Evolutionary conservation across 208 protist species (phyloP).

Genomic region (Paratrypanosoma confusum): DNA sequence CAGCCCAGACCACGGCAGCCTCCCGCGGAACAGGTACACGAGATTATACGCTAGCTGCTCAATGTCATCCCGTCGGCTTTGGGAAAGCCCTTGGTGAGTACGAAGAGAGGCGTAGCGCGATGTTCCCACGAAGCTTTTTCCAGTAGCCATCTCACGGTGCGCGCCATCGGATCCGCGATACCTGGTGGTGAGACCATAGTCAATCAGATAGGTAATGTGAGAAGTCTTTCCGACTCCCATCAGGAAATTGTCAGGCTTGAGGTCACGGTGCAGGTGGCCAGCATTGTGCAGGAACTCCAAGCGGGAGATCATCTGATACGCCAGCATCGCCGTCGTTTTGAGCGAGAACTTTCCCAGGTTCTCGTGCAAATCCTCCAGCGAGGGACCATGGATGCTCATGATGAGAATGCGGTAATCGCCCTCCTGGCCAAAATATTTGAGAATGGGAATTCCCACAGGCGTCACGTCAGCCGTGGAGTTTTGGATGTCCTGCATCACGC

Average conservation of each 20-base stretch:
- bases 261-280: conserved; percentile 97
- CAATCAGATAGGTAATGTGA: conserved; percentile 82
- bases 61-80: conserved; percentile 82
- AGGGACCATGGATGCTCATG: conserved; percentile 97
- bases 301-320: conserved; percentile 95
- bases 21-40: conserved; percentile 92
- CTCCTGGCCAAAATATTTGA: conserved; percentile 96
- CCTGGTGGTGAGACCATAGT: conserved; percentile 90
- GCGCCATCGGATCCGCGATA: conserved; percentile 45
- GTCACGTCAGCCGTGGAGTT: conserved; percentile 31
- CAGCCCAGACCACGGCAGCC: conserved; percentile 92
- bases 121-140: conserved; percentile 94
- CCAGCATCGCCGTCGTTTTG: conserved; percentile 98
- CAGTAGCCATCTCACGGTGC: conserved; percentile 58
- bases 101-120: conserved; percentile 95
- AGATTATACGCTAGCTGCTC: conserved; percentile 90
- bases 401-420: conserved; percentile 98
- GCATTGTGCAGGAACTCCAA: conserved; percentile 97
- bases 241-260: conserved; percentile 99
- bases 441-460: conserved; percentile 87
- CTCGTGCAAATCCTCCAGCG: conserved; percentile 90
- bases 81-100: conserved; percentile 91
- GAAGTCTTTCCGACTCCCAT: conserved; percentile 89
- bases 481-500: conserved; percentile 84
- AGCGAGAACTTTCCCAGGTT: conserved; percentile 88